Conservation (phyloP, 768 basidiomycete genomes). For the Hebeloma cylindrosporum region DNA sequence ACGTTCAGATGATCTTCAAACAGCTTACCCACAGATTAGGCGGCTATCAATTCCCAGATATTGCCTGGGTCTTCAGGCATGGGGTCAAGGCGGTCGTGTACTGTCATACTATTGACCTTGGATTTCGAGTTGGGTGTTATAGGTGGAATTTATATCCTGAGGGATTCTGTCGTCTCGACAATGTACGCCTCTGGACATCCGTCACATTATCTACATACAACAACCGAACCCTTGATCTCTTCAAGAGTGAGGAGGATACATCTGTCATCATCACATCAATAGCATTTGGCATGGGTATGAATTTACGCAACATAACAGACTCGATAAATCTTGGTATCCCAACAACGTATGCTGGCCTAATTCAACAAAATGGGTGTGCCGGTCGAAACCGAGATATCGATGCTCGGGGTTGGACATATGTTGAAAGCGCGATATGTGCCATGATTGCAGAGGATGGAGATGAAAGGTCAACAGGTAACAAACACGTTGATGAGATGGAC, state of each 20-base stretch:
- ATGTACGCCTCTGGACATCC: no score
- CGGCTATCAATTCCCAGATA: no score
- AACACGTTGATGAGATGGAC: background rate
- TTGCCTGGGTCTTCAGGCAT: no score
- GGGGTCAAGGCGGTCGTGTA: no score
- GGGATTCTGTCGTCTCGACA: no score
- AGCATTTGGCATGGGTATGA: constrained; percentile 4
- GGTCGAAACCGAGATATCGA: background rate
- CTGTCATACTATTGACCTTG: no score
- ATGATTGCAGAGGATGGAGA: no score
- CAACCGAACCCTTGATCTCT: background rate
- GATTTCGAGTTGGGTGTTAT: constrained; percentile 15
- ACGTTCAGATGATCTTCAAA: no score
- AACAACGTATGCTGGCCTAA: background rate
- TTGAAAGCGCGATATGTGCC: no score
- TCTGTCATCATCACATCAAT: constrained; percentile 3
- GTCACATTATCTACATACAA: background rate
- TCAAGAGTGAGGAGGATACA: background rate
- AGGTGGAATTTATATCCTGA: constrained; percentile 14
- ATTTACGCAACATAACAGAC: background rate
- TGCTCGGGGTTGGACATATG: background rate
- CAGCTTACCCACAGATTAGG: no score
- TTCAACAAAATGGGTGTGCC: constrained; percentile 3
- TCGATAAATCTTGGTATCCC: constrained; percentile 1
- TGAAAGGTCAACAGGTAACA: background rate